A percentile compares a stretch with the other conserved stretches of the same genome.
These are phyloP conservation scores for Iberis pinnata DNA, from an alignment of 345 rosid species.

Conservation along the genomic window DNA sequence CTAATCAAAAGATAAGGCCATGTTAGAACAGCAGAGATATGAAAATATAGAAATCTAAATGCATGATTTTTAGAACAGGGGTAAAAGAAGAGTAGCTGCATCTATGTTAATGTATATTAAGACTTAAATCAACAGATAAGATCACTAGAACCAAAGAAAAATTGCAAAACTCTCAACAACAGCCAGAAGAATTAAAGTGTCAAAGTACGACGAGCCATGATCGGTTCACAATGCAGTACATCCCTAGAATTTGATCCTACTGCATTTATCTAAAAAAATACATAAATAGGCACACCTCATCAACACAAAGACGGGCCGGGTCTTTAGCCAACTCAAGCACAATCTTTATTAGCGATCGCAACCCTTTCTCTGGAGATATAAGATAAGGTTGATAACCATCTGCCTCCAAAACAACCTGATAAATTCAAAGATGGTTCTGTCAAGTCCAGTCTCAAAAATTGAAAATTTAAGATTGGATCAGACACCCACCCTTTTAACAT, in stretches of 20 bases:
- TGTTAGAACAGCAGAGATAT: conserved; percentile 4
- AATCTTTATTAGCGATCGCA: conserved; percentile 66
- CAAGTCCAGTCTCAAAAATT: conserved; percentile 8
- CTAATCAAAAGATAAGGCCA: conserved; percentile 29
- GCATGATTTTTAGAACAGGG: neutral
- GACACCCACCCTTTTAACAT: conserved; percentile 74
- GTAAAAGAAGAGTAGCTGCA: conserved; percentile 8
- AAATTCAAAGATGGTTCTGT: conserved; percentile 9
- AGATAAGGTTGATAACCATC: conserved; percentile 89
- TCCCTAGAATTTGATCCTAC: too few relatives aligned
- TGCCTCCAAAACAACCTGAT: conserved; percentile 70
- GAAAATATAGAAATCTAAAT: neutral
- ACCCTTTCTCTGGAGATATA: conserved; percentile 78
- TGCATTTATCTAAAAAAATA: too few relatives aligned
- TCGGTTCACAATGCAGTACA: too few relatives aligned
- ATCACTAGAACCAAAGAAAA: too few relatives aligned
- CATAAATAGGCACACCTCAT: conserved; percentile 45
- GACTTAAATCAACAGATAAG: too few relatives aligned
- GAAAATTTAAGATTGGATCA: too few relatives aligned
- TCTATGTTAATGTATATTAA: too few relatives aligned
- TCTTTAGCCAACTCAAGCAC: conserved; percentile 78
- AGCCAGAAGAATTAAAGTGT: too few relatives aligned
- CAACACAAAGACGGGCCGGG: conserved; percentile 68
- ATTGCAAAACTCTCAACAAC: too few relatives aligned
- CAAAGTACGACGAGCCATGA: too few relatives aligned